Evolutionary conservation across 1,284 basidiomycete genomes (phyloP).

Genomic region (Cryptococcus sp.): DNA sequence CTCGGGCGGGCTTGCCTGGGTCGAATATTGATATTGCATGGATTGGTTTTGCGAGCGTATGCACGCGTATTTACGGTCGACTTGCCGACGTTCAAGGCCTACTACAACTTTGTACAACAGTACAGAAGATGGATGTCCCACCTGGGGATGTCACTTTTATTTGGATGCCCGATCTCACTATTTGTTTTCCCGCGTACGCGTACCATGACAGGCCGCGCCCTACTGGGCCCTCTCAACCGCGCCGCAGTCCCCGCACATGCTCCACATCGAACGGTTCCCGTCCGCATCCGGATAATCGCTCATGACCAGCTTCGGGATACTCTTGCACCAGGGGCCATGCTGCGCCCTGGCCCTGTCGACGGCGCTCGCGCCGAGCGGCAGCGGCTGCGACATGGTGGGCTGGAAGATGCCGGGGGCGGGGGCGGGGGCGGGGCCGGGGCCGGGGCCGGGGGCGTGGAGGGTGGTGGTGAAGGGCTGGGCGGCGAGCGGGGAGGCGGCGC

Average conservation of each 20-base stretch:
- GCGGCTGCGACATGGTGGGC: constrained; percentile 25
- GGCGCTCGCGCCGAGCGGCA: constrained; percentile 25
- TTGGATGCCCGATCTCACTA: neutral
- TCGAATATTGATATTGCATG: no score
- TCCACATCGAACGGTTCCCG: constrained; percentile 46
- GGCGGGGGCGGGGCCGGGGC: no score
- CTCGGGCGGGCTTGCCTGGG: no score
- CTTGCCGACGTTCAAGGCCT: neutral
- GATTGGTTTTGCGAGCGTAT: no score
- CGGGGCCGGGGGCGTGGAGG: constrained; percentile 29
- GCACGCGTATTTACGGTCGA: neutral
- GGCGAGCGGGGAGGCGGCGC: constrained; percentile 24
- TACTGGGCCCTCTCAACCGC: constrained; percentile 31
- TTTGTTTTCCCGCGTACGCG: no score
- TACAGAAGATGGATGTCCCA: neutral
- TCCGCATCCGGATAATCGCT: constrained; percentile 45
- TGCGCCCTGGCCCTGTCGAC: constrained; percentile 38
- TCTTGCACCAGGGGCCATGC: constrained; percentile 46
- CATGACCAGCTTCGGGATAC: constrained; percentile 45
- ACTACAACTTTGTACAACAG: constrained; percentile 10
- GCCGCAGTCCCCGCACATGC: constrained; percentile 46
- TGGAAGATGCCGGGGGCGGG: constrained; percentile 37
- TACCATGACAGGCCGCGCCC: no score
- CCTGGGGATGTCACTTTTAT: constrained; percentile 1
- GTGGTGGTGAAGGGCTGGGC: constrained; percentile 44